Conservation (phyloP, 2,329 filamentous ascomycete genomes). For the Penicillium sp. region DNA sequence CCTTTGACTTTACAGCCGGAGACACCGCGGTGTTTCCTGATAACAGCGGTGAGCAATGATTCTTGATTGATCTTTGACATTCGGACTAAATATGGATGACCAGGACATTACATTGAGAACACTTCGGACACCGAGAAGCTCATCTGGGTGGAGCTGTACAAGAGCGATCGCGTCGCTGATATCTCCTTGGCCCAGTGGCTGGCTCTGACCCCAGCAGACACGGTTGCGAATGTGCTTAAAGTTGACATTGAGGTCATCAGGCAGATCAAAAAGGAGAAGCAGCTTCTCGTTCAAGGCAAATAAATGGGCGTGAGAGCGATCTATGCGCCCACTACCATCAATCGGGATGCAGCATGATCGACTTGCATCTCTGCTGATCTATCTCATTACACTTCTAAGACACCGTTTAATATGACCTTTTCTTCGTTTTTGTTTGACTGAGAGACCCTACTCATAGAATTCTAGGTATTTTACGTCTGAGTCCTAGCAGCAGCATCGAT, state of each 20-base stretch:
- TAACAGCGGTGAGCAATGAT: slow-evolving; percentile 45
- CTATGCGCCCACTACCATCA: not conserved
- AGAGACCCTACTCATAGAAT: too few relatives aligned
- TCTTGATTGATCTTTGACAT: not conserved
- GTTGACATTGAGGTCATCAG: slow-evolving; percentile 21
- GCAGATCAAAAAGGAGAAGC: slow-evolving; percentile 23
- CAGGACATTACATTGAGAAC: slow-evolving; percentile 67
- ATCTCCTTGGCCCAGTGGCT: slow-evolving; percentile 68
- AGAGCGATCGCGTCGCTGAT: slow-evolving; percentile 64
- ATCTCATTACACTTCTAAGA: too few relatives aligned
- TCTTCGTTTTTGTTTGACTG: too few relatives aligned
- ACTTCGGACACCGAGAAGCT: slow-evolving; percentile 62
- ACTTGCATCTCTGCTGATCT: too few relatives aligned
- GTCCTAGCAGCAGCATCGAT: too few relatives aligned
- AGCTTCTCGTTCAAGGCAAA: slow-evolving; percentile 17
- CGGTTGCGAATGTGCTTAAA: slow-evolving; percentile 19
- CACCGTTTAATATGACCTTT: too few relatives aligned
- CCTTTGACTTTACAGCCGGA: slow-evolving; percentile 65
- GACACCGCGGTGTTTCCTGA: slow-evolving; percentile 68
- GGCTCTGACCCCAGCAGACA: slow-evolving; percentile 56
- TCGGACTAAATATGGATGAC: not conserved
- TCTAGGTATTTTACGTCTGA: too few relatives aligned
- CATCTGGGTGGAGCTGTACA: slow-evolving; percentile 68
- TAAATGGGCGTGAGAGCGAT: not conserved
- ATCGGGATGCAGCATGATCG: too few relatives aligned